Conservation (phyloP, 805 yeast genomes). For the Hanseniaspora occidentalis region DNA sequence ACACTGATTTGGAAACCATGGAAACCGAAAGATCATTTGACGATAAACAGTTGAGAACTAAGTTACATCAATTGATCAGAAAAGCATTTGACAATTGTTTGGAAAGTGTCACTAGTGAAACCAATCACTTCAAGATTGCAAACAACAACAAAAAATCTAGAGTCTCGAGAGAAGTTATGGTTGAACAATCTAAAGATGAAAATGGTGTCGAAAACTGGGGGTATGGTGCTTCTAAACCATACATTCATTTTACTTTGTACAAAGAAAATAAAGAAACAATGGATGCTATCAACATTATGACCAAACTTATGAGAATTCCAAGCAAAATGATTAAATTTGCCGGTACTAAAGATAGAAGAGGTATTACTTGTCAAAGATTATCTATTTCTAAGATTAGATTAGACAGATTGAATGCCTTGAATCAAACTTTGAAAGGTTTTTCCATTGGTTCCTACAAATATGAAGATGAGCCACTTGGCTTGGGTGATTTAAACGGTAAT, state of each 20-base stretch:
- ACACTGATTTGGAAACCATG: slow-evolving; percentile 41
- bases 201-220: slow-evolving; percentile 55
- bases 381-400: slow-evolving; percentile 58
- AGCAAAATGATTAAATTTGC: slow-evolving; percentile 64
- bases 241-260: slow-evolving; percentile 65
- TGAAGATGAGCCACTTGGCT: slow-evolving; percentile 42
- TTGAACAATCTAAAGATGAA: slow-evolving; percentile 25
- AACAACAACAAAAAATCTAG: slow-evolving; percentile 30
- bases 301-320: slow-evolving; percentile 67
- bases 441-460: slow-evolving; percentile 70
- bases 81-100: slow-evolving; percentile 59
- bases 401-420: slow-evolving; percentile 64
- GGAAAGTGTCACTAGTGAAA: slow-evolving; percentile 66
- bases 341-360: slow-evolving; percentile 96
- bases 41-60: slow-evolving; percentile 65
- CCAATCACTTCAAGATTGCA: slow-evolving; percentile 53
- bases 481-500: slow-evolving; percentile 84
- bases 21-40: slow-evolving; percentile 44
- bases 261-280: slow-evolving; percentile 95
- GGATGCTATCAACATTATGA: slow-evolving; percentile 75
- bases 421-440: slow-evolving; percentile 64
- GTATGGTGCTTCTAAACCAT: slow-evolving; percentile 58
- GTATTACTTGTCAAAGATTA: slow-evolving; percentile 79
- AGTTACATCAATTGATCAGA: slow-evolving; percentile 66
- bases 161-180: slow-evolving; percentile 26